Conservation (phyloP, 176 grass and related monocot species). For the Cymbopogon citratus region DNA sequence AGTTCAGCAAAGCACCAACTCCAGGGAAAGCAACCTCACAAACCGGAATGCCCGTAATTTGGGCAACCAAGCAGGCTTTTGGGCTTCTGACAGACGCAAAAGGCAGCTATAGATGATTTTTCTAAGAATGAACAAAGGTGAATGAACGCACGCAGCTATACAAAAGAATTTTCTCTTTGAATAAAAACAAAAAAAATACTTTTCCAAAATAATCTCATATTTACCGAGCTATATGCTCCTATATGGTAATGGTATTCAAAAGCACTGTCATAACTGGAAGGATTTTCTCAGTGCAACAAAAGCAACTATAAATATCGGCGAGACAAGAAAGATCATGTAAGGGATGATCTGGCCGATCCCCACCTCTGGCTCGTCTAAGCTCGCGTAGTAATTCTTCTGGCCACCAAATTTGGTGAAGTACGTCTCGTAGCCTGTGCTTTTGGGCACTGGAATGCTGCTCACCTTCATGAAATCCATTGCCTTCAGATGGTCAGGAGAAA, state of each 20-base stretch:
- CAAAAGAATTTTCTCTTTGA: not conserved
- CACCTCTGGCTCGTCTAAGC: conserved; percentile 33
- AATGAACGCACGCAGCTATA: not conserved
- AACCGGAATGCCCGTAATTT: not conserved
- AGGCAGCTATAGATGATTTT: not conserved
- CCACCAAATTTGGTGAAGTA: conserved; percentile 76
- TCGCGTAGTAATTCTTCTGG: conserved; percentile 46
- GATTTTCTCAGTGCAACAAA: conserved; percentile 63
- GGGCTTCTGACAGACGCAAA: not conserved
- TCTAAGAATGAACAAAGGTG: not conserved
- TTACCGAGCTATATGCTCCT: not conserved
- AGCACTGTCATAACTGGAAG: conserved; percentile 29
- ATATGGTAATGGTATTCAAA: not conserved
- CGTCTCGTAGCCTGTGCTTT: conserved; percentile 65
- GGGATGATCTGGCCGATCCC: conserved; percentile 46
- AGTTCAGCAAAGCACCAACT: not conserved
- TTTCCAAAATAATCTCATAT: not conserved
- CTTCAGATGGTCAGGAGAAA: conserved; percentile 21
- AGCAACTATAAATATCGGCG: conserved; percentile 64
- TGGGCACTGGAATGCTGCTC: conserved; percentile 26
- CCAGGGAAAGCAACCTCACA: not conserved
- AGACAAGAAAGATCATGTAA: conserved; percentile 63
- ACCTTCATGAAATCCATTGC: conserved; percentile 94
- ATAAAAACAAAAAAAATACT: not conserved
- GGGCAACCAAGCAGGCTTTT: not conserved